Base-by-base conservation (phyloP, 192 early-diverging fungal genomes). In the Coemansia sp. region DNA sequence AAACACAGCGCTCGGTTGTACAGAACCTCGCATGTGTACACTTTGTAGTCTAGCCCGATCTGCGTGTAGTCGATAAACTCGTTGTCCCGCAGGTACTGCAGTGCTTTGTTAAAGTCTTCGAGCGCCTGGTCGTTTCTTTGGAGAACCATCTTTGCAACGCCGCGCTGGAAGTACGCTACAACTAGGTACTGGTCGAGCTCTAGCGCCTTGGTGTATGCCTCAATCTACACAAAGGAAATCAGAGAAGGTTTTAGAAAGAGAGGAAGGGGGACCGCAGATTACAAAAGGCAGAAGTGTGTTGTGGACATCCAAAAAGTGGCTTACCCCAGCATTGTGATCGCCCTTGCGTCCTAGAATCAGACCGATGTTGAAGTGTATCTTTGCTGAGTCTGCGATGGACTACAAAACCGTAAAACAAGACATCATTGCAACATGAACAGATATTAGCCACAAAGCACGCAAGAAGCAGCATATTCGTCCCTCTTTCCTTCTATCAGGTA, bases 311-410 rank as follows among this genome's bases (percentile, higher is more conserved):
- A 36, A 36, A 11, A 36, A 63, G 55, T 45, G 54, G 86, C 90
- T 83, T 85, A 98, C 92, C 68, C 95, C 96, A 62, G 82, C 84
- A 22, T 89, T 81, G 70, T 88, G 82, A 58, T 94, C 84, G 17
- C 85, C 86, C 38, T 91, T 59, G 25, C 87, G 89, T 4, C 92
- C 83, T 52, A 86, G 86, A 40, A 90, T 84, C 60, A 94, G 86
- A 7, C 90, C 94, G 70, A 97, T 92, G 75, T 97, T 98, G 78
- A 97, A 98, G 74, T 95, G 93, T 50, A 97, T 95, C 77, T 94
- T 95, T 37, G 94, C 87, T 17, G 87, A 89, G 68, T 96, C 92
- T 36, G 95, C 94, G 59, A 98, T 80, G 36, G 53, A 54, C 72
- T 79, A 72, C 59, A 61, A 19, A 25, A 27, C 25, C 31, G 25